phyloP scores from a whole-genome alignment of 129 eudicot genomes.

The Arctium minus region DNA sequence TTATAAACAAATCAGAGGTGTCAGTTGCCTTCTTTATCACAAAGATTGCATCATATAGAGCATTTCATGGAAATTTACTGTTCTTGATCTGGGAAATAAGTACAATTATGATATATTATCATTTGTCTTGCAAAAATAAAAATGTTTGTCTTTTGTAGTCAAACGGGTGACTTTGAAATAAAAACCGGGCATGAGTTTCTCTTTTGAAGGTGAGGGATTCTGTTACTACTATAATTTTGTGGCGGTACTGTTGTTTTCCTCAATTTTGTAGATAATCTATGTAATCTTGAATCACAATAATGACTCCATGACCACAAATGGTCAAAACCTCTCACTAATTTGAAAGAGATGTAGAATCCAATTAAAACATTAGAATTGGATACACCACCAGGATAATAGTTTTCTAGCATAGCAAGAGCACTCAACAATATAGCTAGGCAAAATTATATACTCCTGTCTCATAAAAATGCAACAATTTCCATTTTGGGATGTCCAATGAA shows the following conservation, averaged over 20 bases:
- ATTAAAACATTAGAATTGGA: background rate
- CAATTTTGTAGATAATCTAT: background rate
- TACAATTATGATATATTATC: background rate
- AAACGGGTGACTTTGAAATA: background rate
- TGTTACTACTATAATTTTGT: background rate
- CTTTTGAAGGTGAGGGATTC: background rate
- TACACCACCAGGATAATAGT: background rate
- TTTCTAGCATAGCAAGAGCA: background rate
- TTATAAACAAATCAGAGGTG: conserved; percentile 1
- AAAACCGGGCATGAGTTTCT: background rate
- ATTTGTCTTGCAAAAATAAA: background rate
- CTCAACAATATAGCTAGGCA: background rate
- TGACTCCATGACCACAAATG: background rate
- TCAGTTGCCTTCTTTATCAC: conserved; percentile 10
- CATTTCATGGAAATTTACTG: background rate
- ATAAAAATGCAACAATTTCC: background rate
- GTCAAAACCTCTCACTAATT: background rate
- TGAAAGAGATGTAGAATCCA: background rate
- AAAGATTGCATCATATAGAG: background rate
- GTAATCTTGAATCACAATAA: background rate
- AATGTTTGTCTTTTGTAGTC: background rate
- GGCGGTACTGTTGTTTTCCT: background rate
- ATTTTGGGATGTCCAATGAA: background rate
- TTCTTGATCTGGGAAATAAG: background rate
- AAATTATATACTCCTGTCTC: background rate